Evolutionary conservation across 2,329 filamentous ascomycete species (phyloP).

Genomic region (Fusarium sp.): DNA sequence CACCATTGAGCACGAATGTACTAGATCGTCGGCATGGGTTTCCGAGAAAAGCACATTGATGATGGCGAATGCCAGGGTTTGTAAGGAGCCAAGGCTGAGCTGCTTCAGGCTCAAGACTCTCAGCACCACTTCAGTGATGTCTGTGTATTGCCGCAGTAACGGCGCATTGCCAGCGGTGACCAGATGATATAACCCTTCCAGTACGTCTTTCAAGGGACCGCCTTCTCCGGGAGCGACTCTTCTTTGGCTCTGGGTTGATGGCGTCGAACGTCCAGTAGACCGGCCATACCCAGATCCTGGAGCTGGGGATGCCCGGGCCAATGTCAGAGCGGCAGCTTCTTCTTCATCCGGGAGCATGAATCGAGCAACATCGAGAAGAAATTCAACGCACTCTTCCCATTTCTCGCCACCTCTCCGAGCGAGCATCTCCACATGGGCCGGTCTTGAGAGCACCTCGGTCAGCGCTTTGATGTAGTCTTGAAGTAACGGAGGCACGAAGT

Average conservation of each 20-base stretch:
- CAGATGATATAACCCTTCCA: constrained; percentile 74
- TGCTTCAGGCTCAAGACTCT: constrained; percentile 70
- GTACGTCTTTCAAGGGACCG: constrained; percentile 49
- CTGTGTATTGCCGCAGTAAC: constrained; percentile 64
- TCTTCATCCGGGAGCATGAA: constrained; percentile 56
- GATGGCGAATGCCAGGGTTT: constrained; percentile 78
- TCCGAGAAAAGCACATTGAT: constrained; percentile 77
- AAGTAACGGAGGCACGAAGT: constrained; percentile 74
- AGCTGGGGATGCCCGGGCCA: constrained; percentile 59
- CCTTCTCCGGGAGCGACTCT: constrained; percentile 43
- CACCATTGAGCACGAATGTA: constrained; percentile 69
- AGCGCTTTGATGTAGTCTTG: constrained; percentile 84
- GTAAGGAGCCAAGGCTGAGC: constrained; percentile 69
- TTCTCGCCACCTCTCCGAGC: constrained; percentile 63
- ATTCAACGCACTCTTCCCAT: constrained; percentile 77
- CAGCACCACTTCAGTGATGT: constrained; percentile 66
- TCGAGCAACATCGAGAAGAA: constrained; percentile 73
- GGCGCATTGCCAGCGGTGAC: constrained; percentile 75
- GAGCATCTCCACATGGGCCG: constrained; percentile 84
- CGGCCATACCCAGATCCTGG: constrained; percentile 46
- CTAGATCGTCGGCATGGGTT: constrained; percentile 74
- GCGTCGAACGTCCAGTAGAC: constrained; percentile 44
- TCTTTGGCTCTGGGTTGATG: constrained; percentile 46
- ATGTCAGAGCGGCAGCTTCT: constrained; percentile 48
- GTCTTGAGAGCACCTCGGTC: constrained; percentile 74